A percentile compares a stretch with the other conserved stretches of the same genome.
Conservation (phyloP, 345 rosid genomes). For the Murraya koenigii region DNA sequence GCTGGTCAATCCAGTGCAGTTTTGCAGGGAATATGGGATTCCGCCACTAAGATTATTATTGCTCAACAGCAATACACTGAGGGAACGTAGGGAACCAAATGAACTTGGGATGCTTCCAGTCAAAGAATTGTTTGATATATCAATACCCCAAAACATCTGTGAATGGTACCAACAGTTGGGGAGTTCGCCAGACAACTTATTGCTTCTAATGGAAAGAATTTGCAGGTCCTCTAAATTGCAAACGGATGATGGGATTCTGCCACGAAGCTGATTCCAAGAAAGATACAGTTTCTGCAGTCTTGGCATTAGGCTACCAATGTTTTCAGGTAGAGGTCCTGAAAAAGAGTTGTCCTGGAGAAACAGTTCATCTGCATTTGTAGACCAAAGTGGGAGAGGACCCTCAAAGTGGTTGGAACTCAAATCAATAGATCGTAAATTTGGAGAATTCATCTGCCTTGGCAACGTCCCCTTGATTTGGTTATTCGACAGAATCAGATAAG, state of each 20-base stretch:
- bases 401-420: conserved; percentile 45
- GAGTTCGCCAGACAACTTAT: conserved; percentile 35
- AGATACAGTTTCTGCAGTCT: conserved; percentile 34
- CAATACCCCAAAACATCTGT: conserved; percentile 40
- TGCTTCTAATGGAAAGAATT: conserved; percentile 39
- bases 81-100: conserved; percentile 38
- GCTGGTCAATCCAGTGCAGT: conserved; percentile 43
- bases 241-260: conserved; percentile 38
- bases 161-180: conserved; percentile 45
- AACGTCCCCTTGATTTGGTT: conserved; percentile 43
- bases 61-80: conserved; percentile 41
- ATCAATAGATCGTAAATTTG: conserved; percentile 32
- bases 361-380: conserved; percentile 39
- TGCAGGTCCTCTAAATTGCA: conserved; percentile 39
- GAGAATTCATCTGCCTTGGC: conserved; percentile 32
- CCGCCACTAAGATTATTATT: conserved; percentile 41
- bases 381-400: conserved; percentile 54
- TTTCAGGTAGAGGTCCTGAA: conserved; percentile 44
- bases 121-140: conserved; percentile 42
- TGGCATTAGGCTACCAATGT: conserved; percentile 42
- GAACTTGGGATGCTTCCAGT: conserved; percentile 45
- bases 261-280: conserved; percentile 36
- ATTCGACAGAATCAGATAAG: conserved; percentile 40
- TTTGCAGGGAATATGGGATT: conserved; percentile 47
- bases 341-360: conserved; percentile 42